Conservation (phyloP, 2,329 filamentous ascomycete genomes). For the Alternaria hordeiaustralica region DNA sequence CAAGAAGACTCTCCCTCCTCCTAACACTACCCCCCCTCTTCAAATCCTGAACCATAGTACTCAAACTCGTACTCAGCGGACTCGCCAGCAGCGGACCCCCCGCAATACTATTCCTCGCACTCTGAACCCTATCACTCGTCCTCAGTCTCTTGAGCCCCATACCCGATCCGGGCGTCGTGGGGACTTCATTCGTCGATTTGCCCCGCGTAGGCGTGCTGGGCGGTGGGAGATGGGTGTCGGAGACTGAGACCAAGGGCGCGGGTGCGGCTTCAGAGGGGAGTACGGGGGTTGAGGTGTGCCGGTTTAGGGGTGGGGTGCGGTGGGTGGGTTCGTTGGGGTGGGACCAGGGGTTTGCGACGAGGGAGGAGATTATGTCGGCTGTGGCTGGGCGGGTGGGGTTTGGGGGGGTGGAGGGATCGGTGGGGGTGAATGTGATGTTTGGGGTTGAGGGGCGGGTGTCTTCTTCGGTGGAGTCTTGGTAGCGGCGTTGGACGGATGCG, state of each 20-base stretch:
- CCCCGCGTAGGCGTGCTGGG: conserved; percentile 15
- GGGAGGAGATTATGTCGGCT: conserved; percentile 27
- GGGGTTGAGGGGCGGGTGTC: conserved; percentile 33
- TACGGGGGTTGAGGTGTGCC: conserved; percentile 39
- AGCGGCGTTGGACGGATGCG: conserved; percentile 26
- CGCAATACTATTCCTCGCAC: conserved; percentile 55
- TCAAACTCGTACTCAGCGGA: conserved; percentile 66
- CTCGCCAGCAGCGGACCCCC: conserved; percentile 63
- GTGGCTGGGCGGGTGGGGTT: conserved; percentile 8
- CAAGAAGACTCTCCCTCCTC: neutral
- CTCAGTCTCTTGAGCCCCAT: conserved; percentile 33
- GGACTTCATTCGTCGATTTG: conserved; percentile 19
- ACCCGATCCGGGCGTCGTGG: conserved; percentile 27
- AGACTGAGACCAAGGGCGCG: conserved; percentile 18
- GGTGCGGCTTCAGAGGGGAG: conserved; percentile 37
- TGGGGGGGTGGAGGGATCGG: conserved; percentile 15
- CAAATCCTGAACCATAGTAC: conserved; percentile 69
- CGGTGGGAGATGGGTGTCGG: conserved; percentile 24
- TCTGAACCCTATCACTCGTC: conserved; percentile 47
- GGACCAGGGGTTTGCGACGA: conserved; percentile 42
- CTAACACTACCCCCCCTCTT: conserved; percentile 59
- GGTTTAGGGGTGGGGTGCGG: conserved; percentile 16
- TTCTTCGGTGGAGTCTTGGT: conserved; percentile 17
- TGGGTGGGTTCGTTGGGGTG: conserved; percentile 6
- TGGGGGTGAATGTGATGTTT: conserved; percentile 28